These are phyloP conservation scores for Ophiostoma angusticollis DNA, from an alignment of 2,329 filamentous ascomycete genomes.

Conservation along the genomic window DNA sequence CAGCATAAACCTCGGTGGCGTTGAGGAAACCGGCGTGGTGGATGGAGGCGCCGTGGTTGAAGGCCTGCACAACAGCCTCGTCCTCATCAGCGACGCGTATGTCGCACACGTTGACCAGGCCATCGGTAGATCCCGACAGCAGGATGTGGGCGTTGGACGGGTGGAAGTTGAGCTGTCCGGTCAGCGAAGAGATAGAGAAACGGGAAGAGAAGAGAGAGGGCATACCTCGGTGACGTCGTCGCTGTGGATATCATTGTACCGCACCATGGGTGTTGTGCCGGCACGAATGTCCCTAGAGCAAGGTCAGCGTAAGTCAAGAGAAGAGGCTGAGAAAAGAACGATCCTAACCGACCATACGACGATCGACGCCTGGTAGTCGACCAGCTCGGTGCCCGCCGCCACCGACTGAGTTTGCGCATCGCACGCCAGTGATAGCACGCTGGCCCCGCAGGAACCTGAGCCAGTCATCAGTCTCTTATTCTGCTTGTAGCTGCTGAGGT, in stretches of 20 bases:
- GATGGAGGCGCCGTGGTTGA: constrained; percentile 64
- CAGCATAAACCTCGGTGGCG: constrained; percentile 51
- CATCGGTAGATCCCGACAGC: constrained; percentile 67
- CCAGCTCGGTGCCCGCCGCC: constrained; percentile 61
- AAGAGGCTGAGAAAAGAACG: constrained; percentile 10
- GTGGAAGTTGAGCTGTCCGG: constrained; percentile 43
- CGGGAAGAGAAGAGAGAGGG: background rate
- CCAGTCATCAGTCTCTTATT: too few species aligned
- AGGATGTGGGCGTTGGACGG: constrained; percentile 47
- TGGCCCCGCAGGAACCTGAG: constrained; percentile 10
- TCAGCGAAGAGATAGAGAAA: background rate
- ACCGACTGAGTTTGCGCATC: constrained; percentile 43
- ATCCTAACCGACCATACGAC: constrained; percentile 40
- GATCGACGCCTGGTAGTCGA: constrained; percentile 48
- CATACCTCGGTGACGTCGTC: constrained; percentile 51
- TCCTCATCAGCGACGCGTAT: constrained; percentile 59
- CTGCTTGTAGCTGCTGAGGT: too few species aligned
- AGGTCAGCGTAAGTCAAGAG: background rate
- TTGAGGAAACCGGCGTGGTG: constrained; percentile 63
- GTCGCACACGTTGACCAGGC: constrained; percentile 66
- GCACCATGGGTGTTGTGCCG: constrained; percentile 31
- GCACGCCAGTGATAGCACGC: constrained; percentile 53
- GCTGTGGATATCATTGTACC: constrained; percentile 53
- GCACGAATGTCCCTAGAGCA: constrained; percentile 44
- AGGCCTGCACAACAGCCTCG: constrained; percentile 62